A percentile compares a stretch with the other conserved stretches of the same genome.
Conservation (phyloP, 108 stramenopile species). For the Cyclotella choctawhatcheeana region DNA sequence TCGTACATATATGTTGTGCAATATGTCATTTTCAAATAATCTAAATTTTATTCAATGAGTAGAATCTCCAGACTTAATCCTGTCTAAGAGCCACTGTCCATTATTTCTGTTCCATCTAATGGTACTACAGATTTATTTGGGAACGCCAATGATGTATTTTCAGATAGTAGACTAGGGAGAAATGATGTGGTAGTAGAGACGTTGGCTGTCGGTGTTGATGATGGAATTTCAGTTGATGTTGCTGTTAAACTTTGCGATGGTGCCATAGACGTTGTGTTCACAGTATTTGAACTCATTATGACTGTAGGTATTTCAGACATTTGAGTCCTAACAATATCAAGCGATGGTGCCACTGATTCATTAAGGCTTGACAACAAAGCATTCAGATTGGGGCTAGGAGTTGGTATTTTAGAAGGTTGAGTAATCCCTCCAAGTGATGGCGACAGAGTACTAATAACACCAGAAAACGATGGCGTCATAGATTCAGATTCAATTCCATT, state of each 20-base stretch:
- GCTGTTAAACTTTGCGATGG: neutral
- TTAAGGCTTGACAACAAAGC: neutral
- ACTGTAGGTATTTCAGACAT: neutral
- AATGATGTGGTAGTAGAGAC: neutral
- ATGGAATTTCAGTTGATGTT: neutral
- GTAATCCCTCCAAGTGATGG: no score
- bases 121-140: no score
- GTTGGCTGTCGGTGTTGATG: neutral
- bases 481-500: neutral
- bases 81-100: no score
- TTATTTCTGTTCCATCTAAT: no score
- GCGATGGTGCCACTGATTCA: conserved; percentile 1
- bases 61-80: no score
- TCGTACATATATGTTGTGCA: no score
- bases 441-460: no score
- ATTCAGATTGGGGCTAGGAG: neutral
- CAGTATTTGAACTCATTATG: neutral
- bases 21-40: no score
- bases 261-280: neutral
- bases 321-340: neutral
- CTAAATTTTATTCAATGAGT: no score
- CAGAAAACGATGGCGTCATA: no score
- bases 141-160: no score
- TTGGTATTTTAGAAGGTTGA: neutral
- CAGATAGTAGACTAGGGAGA: neutral